Evolutionary conservation across 164 flowering plant species (phyloP).

Genomic region (Echeveria elegans): DNA sequence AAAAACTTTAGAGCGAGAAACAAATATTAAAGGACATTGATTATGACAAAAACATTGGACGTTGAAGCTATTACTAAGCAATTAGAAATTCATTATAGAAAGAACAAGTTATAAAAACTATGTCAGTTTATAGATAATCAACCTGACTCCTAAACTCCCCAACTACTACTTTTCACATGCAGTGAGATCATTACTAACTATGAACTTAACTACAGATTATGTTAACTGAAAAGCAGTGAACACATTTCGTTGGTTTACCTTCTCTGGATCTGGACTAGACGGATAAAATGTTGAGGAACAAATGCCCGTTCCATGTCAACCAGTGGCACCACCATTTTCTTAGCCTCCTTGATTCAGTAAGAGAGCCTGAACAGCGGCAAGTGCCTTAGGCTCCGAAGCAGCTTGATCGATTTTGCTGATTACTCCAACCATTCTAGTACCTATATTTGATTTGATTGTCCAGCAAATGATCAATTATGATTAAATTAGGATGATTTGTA

Average conservation of each 20-base stretch:
- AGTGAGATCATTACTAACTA: not conserved
- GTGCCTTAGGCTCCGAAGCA: slow-evolving; percentile 51
- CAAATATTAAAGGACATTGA: not conserved
- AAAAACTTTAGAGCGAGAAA: not conserved
- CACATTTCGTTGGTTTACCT: slow-evolving; percentile 32
- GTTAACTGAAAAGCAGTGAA: not conserved
- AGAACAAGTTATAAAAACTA: not conserved
- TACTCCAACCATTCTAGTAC: slow-evolving; percentile 67
- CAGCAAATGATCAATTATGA: no score
- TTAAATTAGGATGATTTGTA: no score
- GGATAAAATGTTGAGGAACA: slow-evolving; percentile 98
- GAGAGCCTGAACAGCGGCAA: slow-evolving; percentile 74
- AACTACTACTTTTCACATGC: not conserved
- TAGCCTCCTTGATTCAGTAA: slow-evolving; percentile 72
- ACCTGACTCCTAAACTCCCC: not conserved
- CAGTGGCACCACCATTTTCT: slow-evolving; percentile 92
- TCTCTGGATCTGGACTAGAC: slow-evolving; percentile 92
- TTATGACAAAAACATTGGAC: not conserved
- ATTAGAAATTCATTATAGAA: not conserved
- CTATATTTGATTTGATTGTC: slow-evolving; percentile 15
- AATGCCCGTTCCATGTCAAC: slow-evolving; percentile 99
- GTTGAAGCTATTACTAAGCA: not conserved
- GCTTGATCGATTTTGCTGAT: slow-evolving; percentile 80
- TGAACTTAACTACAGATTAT: not conserved
- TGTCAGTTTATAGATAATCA: not conserved